phyloP scores from a whole-genome alignment of 805 yeast genomes.

The Yarrowia hollandica region DNA sequence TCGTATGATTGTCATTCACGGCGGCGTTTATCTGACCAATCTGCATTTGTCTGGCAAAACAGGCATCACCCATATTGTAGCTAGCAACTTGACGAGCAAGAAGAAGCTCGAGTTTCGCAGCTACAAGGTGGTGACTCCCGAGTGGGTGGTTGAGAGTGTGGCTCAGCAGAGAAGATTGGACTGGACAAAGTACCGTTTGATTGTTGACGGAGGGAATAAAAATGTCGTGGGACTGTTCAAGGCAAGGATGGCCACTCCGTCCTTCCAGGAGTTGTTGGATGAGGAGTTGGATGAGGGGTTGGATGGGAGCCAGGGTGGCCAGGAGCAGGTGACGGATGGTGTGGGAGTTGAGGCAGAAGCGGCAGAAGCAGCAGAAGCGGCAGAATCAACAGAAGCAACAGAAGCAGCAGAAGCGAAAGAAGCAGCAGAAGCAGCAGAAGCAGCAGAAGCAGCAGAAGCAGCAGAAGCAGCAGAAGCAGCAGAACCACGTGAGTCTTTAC shows the following conservation, averaged over 20 bases:
- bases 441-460: no score
- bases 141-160: slow-evolving; percentile 75
- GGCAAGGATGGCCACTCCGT: background rate
- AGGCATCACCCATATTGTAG: slow-evolving; percentile 80
- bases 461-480: no score
- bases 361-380: no score
- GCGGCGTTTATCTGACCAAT: slow-evolving; percentile 66
- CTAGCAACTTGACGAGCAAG: slow-evolving; percentile 73
- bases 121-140: slow-evolving; percentile 75
- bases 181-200: slow-evolving; percentile 63
- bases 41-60: slow-evolving; percentile 51
- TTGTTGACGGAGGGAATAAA: background rate
- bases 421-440: no score
- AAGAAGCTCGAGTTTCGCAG: slow-evolving; percentile 65
- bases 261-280: slow-evolving; percentile 9
- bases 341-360: no score
- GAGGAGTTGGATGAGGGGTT: background rate
- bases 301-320: no score
- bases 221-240: background rate
- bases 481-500: no score
- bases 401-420: no score
- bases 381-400: no score
- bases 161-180: slow-evolving; percentile 49
- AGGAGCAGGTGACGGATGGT: no score
- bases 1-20: slow-evolving; percentile 67